These are phyloP conservation scores for Nadsonia starkeyi-henricii DNA, from an alignment of 1,139 yeast species.

Conservation along the genomic window DNA sequence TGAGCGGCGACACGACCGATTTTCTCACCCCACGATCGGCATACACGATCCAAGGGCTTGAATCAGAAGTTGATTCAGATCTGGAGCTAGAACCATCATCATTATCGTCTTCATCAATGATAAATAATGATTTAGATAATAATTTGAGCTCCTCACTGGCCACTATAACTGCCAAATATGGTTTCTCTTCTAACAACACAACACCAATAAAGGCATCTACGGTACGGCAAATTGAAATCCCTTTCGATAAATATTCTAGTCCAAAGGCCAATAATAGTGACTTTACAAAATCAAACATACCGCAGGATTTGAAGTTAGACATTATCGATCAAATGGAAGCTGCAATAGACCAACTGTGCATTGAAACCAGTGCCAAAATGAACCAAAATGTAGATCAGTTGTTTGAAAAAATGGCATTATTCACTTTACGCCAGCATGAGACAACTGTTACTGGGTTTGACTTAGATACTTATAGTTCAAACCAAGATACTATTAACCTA, in stretches of 20 bases:
- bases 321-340: not conserved
- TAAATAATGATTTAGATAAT: no score
- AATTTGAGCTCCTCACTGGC: no score
- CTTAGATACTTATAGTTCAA: not conserved
- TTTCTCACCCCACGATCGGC: constrained; percentile 25
- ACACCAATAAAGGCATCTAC: not conserved
- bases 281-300: not conserved
- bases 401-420: constrained; percentile 76
- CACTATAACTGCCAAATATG: not conserved
- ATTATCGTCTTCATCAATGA: not conserved
- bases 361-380: constrained; percentile 84
- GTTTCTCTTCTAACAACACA: not conserved
- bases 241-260: not conserved
- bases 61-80: not conserved
- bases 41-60: not conserved
- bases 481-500: no score
- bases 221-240: no score
- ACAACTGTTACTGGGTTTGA: not conserved
- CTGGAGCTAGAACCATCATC: not conserved
- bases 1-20: constrained; percentile 80
- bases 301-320: no score
- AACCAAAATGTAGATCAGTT: constrained; percentile 90
- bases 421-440: not conserved
- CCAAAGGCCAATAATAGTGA: not conserved
- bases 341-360: not conserved